Evolutionary conservation across 179 eudicot genomes (phyloP).

Genomic region (Actinidia polygama): DNA sequence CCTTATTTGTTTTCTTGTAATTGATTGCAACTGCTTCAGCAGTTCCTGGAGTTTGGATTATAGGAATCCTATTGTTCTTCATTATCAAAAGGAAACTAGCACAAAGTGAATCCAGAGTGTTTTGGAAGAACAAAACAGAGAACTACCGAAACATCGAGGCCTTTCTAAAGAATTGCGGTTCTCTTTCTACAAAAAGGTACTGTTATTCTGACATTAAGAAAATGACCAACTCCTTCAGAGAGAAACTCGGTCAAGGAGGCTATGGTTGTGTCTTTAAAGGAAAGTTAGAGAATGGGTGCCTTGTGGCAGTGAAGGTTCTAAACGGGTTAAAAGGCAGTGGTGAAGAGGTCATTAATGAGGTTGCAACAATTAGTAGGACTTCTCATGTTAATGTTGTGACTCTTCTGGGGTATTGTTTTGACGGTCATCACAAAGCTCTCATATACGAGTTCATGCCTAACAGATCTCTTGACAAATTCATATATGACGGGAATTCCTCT

Average conservation of each 20-base stretch:
- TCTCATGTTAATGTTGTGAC: constrained; percentile 24
- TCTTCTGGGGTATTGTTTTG: constrained; percentile 23
- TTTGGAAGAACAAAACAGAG: constrained; percentile 9
- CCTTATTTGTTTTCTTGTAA: background rate
- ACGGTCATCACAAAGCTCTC: constrained; percentile 18
- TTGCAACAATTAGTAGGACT: constrained; percentile 21
- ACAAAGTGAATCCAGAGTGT: background rate
- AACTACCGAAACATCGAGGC: constrained; percentile 4
- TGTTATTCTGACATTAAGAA: constrained; percentile 15
- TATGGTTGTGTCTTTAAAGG: constrained; percentile 29
- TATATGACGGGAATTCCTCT: background rate
- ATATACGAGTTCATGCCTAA: constrained; percentile 26
- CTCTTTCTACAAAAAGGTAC: constrained; percentile 14
- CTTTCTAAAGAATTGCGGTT: background rate
- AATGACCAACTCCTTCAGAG: constrained; percentile 20
- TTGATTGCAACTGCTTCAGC: constrained; percentile 13
- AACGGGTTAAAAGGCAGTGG: constrained; percentile 14
- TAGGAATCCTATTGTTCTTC: background rate
- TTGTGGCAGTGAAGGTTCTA: constrained; percentile 25
- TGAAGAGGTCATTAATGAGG: constrained; percentile 27
- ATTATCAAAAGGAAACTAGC: background rate
- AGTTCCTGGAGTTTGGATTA: background rate
- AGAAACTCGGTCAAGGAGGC: constrained; percentile 26
- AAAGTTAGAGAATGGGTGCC: background rate
- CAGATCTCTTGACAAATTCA: constrained; percentile 26